Conservation (phyloP, 2,329 filamentous ascomycete species). For the Diaporthe citriasiana region DNA sequence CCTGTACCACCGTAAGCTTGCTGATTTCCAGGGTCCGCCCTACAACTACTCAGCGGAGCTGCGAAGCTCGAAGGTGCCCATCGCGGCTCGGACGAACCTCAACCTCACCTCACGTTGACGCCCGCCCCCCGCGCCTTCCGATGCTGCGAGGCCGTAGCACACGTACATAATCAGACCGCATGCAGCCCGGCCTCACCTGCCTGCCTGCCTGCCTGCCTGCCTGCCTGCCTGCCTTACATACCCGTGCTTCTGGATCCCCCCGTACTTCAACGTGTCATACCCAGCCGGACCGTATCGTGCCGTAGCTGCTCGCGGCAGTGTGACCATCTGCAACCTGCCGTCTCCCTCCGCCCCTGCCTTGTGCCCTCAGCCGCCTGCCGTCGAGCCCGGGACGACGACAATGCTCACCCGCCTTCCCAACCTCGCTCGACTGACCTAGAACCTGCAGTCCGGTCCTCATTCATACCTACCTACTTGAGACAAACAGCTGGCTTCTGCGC, state of each 20-base stretch:
- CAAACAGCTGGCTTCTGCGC: not conserved
- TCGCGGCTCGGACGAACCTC: constrained; percentile 6
- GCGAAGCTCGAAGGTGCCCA: not conserved
- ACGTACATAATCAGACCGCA: not conserved
- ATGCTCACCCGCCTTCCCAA: constrained; percentile 4
- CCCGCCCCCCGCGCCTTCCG: constrained; percentile 29
- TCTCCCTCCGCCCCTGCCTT: constrained; percentile 3
- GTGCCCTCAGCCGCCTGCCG: not conserved
- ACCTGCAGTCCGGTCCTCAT: no score
- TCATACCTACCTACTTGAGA: not conserved
- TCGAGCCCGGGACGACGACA: constrained; percentile 20
- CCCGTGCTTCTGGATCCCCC: not conserved
- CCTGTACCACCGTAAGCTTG: constrained; percentile 4
- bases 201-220: no score
- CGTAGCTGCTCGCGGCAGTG: constrained; percentile 1
- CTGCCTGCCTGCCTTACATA: not conserved
- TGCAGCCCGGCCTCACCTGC: not conserved
- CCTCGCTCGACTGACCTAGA: constrained; percentile 9
- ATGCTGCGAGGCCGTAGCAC: not conserved
- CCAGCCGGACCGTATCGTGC: not conserved
- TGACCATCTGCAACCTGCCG: not conserved
- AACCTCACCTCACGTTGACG: not conserved
- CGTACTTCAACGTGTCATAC: not conserved
- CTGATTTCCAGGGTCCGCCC: not conserved
- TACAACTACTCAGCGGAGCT: not conserved